These are phyloP conservation scores for Apiospora sp. DNA, from an alignment of 2,329 filamentous ascomycete species.

Conservation along the genomic window DNA sequence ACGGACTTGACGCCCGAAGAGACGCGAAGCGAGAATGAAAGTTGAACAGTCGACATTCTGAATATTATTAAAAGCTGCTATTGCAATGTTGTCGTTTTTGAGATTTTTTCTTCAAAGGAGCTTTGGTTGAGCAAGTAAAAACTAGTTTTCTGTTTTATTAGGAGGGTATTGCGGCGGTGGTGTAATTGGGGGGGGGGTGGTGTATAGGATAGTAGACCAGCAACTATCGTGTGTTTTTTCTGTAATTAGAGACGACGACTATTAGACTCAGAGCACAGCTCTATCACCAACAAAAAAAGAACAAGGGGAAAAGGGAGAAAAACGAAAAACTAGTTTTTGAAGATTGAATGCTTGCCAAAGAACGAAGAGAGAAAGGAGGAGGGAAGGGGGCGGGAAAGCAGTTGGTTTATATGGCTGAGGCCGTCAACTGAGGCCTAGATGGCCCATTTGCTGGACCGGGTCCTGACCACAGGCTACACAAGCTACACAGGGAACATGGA, in stretches of 20 bases:
- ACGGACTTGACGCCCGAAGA: slow-evolving; percentile 97
- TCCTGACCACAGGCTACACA: not conserved
- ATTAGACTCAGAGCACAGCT: slow-evolving; percentile 63
- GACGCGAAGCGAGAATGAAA: slow-evolving; percentile 95
- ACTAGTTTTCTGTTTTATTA: slow-evolving; percentile 60
- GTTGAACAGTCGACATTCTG: slow-evolving; percentile 89
- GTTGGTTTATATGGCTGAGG: slow-evolving; percentile 49
- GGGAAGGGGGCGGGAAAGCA: slow-evolving; percentile 47
- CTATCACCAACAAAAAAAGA: slow-evolving; percentile 50
- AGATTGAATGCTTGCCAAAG: slow-evolving; percentile 72
- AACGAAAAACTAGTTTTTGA: slow-evolving; percentile 62
- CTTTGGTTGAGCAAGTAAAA: slow-evolving; percentile 62
- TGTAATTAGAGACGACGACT: slow-evolving; percentile 47
- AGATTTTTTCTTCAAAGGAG: slow-evolving; percentile 48
- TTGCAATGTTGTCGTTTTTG: slow-evolving; percentile 48
- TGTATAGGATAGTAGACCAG: slow-evolving; percentile 58
- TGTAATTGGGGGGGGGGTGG: slow-evolving; percentile 44
- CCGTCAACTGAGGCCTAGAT: slow-evolving; percentile 42
- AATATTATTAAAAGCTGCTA: slow-evolving; percentile 46
- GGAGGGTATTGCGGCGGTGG: slow-evolving; percentile 34
- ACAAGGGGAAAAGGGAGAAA: slow-evolving; percentile 51
- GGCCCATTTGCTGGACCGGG: slow-evolving; percentile 30
- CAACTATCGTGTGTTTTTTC: slow-evolving; percentile 48
- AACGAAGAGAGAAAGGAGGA: slow-evolving; percentile 54
- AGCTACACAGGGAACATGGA: not conserved